These are phyloP conservation scores for Backusella liffmaniae DNA, from an alignment of 192 early-diverging fungal species.

Conservation along the genomic window DNA sequence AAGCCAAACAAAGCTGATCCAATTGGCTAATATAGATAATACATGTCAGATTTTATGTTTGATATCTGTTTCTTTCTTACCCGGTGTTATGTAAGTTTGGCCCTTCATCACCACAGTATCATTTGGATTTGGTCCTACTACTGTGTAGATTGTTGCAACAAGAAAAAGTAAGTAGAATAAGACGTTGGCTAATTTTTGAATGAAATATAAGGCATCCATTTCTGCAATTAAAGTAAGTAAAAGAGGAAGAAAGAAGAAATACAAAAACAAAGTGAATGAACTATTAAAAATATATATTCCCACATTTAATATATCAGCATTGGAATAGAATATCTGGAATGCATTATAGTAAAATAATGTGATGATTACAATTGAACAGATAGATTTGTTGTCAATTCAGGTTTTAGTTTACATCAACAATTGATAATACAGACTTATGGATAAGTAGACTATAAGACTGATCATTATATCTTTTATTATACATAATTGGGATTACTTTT, in stretches of 20 bases:
- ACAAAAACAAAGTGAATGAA: not conserved
- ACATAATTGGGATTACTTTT: too few relatives aligned
- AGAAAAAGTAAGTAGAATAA: conserved; percentile 60
- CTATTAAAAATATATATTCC: not conserved
- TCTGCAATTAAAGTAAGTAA: not conserved
- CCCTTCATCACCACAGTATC: conserved; percentile 35
- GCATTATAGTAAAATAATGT: not conserved
- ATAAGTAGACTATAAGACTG: too few relatives aligned
- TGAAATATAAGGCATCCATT: not conserved
- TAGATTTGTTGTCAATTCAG: not conserved
- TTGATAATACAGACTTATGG: too few relatives aligned
- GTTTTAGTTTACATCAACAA: too few relatives aligned
- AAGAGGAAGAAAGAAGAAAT: not conserved
- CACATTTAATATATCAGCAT: not conserved
- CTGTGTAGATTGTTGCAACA: conserved; percentile 48
- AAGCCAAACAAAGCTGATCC: conserved; percentile 56
- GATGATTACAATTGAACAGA: not conserved
- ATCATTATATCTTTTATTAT: too few relatives aligned
- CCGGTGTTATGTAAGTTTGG: conserved; percentile 63
- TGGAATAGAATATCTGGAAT: not conserved
- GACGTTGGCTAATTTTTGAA: conserved; percentile 55
- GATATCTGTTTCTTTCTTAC: conserved; percentile 16
- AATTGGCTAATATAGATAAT: conserved; percentile 36
- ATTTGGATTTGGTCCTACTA: conserved; percentile 39
- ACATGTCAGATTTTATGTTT: not conserved